These are phyloP conservation scores for Camellia granthamiana DNA, from an alignment of 148 eudicot genomes.

Conservation along the genomic window DNA sequence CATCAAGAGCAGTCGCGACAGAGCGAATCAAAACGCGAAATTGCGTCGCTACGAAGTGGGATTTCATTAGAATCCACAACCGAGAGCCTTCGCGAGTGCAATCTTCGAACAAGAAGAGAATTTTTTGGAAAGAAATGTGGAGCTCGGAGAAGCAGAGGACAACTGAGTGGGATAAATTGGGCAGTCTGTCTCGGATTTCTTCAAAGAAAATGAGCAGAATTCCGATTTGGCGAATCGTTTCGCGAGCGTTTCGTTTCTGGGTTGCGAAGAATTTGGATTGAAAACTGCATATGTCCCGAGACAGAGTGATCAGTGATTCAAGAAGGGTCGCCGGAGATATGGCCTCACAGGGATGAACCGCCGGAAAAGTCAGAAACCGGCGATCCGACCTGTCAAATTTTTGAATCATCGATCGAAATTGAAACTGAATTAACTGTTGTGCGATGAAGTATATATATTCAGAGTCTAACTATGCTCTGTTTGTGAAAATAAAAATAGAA, in stretches of 20 bases:
- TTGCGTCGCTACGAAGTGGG: conserved; percentile 37
- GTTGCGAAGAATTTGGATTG: conserved; percentile 36
- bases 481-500: neutral
- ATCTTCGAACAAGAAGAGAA: conserved; percentile 54
- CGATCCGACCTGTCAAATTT: conserved; percentile 46
- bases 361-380: conserved; percentile 63
- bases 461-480: neutral
- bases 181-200: conserved; percentile 36
- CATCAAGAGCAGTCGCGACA: conserved; percentile 54
- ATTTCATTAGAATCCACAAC: conserved; percentile 51
- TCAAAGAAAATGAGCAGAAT: conserved; percentile 60
- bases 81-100: conserved; percentile 53
- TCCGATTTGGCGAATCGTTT: conserved; percentile 49
- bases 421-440: neutral
- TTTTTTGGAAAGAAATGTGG: conserved; percentile 60
- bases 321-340: conserved; percentile 54
- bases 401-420: conserved; percentile 41
- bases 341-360: conserved; percentile 70
- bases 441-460: too few relatives aligned
- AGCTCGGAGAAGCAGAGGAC: conserved; percentile 62
- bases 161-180: conserved; percentile 19
- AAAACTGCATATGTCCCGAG: conserved; percentile 34
- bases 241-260: conserved; percentile 48
- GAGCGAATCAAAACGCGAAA: conserved; percentile 36
- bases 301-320: conserved; percentile 46